phyloP scores from a whole-genome alignment of 2,329 filamentous ascomycete species.

The Sclerotinia borealis region DNA sequence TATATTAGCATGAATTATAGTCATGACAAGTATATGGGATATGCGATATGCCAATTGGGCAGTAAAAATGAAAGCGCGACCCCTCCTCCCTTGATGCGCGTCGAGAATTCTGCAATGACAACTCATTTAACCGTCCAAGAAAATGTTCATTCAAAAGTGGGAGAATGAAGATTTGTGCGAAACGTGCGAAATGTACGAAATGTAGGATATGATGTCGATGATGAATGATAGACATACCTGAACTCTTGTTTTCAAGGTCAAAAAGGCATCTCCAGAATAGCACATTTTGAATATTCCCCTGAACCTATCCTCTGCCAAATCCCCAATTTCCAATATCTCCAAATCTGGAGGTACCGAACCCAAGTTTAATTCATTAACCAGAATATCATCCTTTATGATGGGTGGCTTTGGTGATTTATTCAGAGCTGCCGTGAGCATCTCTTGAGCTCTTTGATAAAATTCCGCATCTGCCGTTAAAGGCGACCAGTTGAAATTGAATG shows the following conservation, averaged over 20 bases:
- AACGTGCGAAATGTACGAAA: constrained; percentile 2
- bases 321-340: constrained; percentile 96
- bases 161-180: neutral
- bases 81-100: constrained; percentile 1
- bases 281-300: constrained; percentile 99
- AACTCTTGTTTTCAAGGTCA: constrained; percentile 92
- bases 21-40: constrained; percentile 15
- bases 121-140: neutral
- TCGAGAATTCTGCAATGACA: constrained; percentile 5
- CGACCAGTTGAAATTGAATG: constrained; percentile 99
- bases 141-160: constrained; percentile 3
- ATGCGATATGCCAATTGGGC: neutral
- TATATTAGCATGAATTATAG: constrained; percentile 44
- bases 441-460: constrained; percentile 84
- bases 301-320: constrained; percentile 94
- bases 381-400: constrained; percentile 98
- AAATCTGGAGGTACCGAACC: constrained; percentile 90
- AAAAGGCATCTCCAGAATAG: constrained; percentile 89
- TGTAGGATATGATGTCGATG: constrained; percentile 3
- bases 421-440: constrained; percentile 87
- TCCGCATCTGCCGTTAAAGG: constrained; percentile 91
- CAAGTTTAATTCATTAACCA: constrained; percentile 95
- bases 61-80: neutral
- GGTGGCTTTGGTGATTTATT: constrained; percentile 98
- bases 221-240: constrained; percentile 53